phyloP scores from a whole-genome alignment of 257 asterid species.

The Apocynum venetum region DNA sequence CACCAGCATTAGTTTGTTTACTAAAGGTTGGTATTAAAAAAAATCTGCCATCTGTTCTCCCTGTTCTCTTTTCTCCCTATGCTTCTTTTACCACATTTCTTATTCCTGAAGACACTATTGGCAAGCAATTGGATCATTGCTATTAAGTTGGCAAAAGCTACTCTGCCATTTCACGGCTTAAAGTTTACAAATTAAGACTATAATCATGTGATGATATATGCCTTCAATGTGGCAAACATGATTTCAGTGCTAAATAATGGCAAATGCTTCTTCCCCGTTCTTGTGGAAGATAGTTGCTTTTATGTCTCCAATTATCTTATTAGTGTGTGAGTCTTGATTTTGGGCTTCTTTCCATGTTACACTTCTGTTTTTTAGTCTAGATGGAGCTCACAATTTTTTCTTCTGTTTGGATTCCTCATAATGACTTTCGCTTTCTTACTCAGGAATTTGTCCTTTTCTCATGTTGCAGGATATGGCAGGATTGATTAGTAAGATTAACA shows the following conservation, averaged over 20 bases:
- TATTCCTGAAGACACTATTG: neutral
- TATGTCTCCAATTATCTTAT: neutral
- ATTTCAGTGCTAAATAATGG: neutral
- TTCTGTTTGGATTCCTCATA: neutral
- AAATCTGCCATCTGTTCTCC: neutral
- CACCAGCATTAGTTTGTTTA: neutral
- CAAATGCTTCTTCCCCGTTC: neutral
- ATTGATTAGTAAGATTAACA: conserved; percentile 86
- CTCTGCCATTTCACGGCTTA: neutral
- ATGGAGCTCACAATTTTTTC: neutral
- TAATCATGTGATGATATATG: neutral
- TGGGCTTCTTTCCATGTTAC: neutral
- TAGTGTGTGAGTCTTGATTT: neutral
- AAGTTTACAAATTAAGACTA: neutral
- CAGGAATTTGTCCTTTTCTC: neutral
- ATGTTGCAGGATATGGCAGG: conserved; percentile 97
- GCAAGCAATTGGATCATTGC: neutral
- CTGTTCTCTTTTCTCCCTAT: neutral
- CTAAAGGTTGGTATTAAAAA: neutral
- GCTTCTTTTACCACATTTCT: neutral
- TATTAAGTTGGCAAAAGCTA: neutral
- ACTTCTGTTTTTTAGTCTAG: neutral
- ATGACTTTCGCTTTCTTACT: neutral
- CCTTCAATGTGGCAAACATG: neutral
- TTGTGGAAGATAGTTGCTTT: neutral